Conservation (phyloP, 140 eudicot species). For the Erigeron philadelphicus region DNA sequence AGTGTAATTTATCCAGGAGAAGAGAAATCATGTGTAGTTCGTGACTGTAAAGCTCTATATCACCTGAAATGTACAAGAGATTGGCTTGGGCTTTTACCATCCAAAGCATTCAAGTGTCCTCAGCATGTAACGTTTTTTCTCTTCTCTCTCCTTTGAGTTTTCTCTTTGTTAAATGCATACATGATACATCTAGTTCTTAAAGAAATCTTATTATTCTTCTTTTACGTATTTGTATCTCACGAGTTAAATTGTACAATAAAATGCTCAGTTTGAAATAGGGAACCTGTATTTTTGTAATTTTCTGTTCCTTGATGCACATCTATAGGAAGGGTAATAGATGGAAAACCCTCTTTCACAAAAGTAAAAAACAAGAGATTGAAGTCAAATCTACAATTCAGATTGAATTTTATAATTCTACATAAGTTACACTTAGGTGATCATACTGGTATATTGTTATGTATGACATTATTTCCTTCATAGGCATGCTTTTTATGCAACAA, state of each 20-base stretch:
- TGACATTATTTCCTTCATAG: conserved; percentile 29
- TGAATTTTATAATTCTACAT: background rate
- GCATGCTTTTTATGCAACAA: conserved; percentile 75
- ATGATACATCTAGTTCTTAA: background rate
- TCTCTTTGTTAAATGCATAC: background rate
- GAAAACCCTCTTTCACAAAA: background rate
- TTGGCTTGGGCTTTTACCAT: conserved; percentile 36
- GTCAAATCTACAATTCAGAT: conserved; percentile 1
- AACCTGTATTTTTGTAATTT: background rate
- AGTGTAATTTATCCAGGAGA: conserved; percentile 57
- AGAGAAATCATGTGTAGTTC: conserved; percentile 55
- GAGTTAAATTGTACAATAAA: background rate
- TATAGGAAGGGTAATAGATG: background rate
- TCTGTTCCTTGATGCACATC: background rate
- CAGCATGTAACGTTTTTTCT: conserved; percentile 59
- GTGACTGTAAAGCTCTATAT: conserved; percentile 55
- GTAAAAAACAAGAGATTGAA: background rate
- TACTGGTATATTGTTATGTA: background rate
- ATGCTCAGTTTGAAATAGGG: background rate
- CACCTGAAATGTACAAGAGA: conserved; percentile 60
- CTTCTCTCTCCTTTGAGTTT: background rate
- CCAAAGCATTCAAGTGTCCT: conserved; percentile 71
- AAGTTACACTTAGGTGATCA: background rate
- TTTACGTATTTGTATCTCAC: background rate
- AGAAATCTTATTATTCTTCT: background rate